Evolutionary conservation across 2,329 filamentous ascomycete genomes (phyloP), one percentile per base, ranked within the genome.

Genomic region (Phoma herbarum): DNA sequence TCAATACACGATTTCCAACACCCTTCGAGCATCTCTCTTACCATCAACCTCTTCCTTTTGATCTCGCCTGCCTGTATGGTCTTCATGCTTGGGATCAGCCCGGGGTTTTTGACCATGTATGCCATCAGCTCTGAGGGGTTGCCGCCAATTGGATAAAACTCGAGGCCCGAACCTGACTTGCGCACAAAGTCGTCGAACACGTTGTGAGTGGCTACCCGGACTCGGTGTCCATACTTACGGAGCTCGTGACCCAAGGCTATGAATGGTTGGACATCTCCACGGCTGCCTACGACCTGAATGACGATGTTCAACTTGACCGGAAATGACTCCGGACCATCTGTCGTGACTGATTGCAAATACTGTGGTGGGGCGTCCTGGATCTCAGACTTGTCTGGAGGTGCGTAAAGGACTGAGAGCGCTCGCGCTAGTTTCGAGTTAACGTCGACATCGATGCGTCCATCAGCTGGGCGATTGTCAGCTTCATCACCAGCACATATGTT

Each of bases 201-300:
- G 23, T 48, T 43, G 41, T 72, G 70, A 3, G 68, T 72, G 11
- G 68, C 68, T 10, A 72, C 16, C 18, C 70, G 64, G 8, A 72
- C 63, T n/a, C 70, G 62, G 55, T 72, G 70, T 12, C 67, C 67
- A 39, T 64, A 59, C 16, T 28, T 79, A 69, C 0, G 87, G 68
- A 22, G 80, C 78, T 43, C 51, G 4, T 78, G 80, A 5, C 83
- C 85, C 1, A 88, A 75, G 0, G 85, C 83, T 47, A 88, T 75
- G 54, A 88, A 87, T 0, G 85, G 85, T 55, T 88, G 85, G 1
- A 86, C 82, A 65, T 86, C 84, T 5, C 84, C 84, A 14, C 81
- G 76, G 7, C 76, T 79, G n/a, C 81, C 81, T 1, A 86, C 83
- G 7, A 85, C 81, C 55, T 85, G 83, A 51, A 86, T 83, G 2